These are phyloP conservation scores for Nemophila menziesii DNA, from an alignment of 257 asterid species.

Conservation along the genomic window DNA sequence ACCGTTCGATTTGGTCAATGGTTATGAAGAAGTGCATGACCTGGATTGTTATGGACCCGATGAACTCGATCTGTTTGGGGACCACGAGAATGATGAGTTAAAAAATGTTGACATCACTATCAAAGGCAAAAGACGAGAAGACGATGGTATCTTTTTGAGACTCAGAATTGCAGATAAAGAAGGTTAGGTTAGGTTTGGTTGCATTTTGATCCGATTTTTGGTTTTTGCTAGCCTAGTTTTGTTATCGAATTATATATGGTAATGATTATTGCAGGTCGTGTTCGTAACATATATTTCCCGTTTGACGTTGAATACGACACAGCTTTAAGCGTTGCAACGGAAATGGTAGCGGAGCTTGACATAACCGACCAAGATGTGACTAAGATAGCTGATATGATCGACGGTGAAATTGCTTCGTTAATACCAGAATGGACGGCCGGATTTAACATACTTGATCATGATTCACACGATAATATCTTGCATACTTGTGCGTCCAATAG, in stretches of 20 bases:
- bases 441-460: constrained; percentile 19
- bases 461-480: constrained; percentile 17
- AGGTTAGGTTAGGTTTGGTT: no score
- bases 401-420: constrained; percentile 50
- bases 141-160: constrained; percentile 54
- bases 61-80: constrained; percentile 44
- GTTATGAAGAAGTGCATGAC: constrained; percentile 37
- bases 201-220: constrained; percentile 1
- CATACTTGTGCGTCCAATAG: constrained; percentile 37
- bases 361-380: constrained; percentile 74
- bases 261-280: constrained; percentile 39
- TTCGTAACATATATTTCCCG: constrained; percentile 74
- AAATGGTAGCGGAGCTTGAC: constrained; percentile 86
- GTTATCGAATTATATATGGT: not conserved
- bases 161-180: constrained; percentile 84
- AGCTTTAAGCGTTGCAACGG: constrained; percentile 66
- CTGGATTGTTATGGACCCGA: constrained; percentile 29
- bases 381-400: constrained; percentile 79
- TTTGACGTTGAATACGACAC: constrained; percentile 66
- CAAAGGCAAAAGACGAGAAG: constrained; percentile 57
- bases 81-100: constrained; percentile 44
- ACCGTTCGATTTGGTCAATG: constrained; percentile 28
- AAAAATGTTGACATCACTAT: constrained; percentile 51
- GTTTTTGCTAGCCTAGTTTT: not conserved
- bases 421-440: constrained; percentile 70